Conservation (phyloP, 805 yeast species). For the Teunomyces barrocoloradensis region DNA sequence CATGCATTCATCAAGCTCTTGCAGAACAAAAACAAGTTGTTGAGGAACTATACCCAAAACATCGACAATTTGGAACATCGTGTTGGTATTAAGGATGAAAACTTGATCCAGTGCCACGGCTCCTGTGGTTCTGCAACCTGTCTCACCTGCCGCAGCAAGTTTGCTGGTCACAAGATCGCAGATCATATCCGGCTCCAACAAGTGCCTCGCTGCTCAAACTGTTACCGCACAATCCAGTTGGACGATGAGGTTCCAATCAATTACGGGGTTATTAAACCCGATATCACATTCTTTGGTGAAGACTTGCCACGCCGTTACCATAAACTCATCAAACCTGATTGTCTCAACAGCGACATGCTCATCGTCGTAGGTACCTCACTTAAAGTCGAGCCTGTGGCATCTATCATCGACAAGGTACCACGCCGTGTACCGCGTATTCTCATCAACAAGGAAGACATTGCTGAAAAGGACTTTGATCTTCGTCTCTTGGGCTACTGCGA, state of each 20-base stretch:
- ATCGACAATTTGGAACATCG: constrained; percentile 47
- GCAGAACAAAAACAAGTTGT: constrained; percentile 35
- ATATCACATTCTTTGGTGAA: constrained; percentile 81
- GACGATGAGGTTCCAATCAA: constrained; percentile 26
- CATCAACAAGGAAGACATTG: constrained; percentile 38
- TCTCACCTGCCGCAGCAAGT: constrained; percentile 65
- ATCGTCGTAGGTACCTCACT: constrained; percentile 83
- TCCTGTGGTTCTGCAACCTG: constrained; percentile 71
- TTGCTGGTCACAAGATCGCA: constrained; percentile 44
- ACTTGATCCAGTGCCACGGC: constrained; percentile 81
- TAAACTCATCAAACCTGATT: constrained; percentile 44
- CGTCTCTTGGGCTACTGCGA: constrained; percentile 41
- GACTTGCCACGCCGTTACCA: constrained; percentile 51
- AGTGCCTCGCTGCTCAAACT: constrained; percentile 54
- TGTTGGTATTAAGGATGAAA: constrained; percentile 51
- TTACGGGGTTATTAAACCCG: constrained; percentile 73
- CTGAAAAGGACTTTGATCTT: constrained; percentile 38
- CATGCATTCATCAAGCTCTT: constrained; percentile 38
- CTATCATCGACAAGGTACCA: constrained; percentile 35
- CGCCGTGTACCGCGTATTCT: constrained; percentile 35
- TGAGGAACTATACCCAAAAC: constrained; percentile 45
- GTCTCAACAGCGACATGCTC: constrained; percentile 71
- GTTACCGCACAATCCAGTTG: constrained; percentile 21
- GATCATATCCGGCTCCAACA: constrained; percentile 48
- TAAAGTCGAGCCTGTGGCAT: constrained; percentile 56